A percentile compares a stretch with the other conserved stretches of the same genome.
Conservation (phyloP, 176 grass and related monocot genomes). For the Musa acuminata region DNA sequence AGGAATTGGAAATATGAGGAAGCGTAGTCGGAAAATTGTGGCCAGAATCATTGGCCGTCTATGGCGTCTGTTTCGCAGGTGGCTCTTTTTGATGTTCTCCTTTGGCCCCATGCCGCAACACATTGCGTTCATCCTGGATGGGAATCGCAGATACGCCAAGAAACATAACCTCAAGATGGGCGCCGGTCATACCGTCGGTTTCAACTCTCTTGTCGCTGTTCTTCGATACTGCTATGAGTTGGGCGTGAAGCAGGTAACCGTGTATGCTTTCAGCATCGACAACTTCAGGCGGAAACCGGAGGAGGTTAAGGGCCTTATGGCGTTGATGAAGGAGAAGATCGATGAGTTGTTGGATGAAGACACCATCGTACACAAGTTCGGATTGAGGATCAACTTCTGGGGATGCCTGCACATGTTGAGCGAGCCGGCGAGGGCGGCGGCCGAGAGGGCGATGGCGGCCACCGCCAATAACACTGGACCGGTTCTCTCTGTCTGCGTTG, state of each 20-base stretch:
- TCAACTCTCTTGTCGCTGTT: slow-evolving; percentile 38
- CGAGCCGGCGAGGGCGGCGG: slow-evolving; percentile 39
- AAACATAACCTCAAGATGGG: slow-evolving; percentile 36
- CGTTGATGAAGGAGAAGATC: slow-evolving; percentile 75
- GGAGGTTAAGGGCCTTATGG: slow-evolving; percentile 62
- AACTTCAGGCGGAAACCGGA: slow-evolving; percentile 62
- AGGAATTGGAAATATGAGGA: slow-evolving; percentile 28
- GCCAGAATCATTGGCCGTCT: slow-evolving; percentile 22
- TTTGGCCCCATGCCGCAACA: slow-evolving; percentile 66
- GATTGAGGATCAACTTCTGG: slow-evolving; percentile 71
- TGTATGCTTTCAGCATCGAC: slow-evolving; percentile 89
- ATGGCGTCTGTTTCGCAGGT: slow-evolving; percentile 44
- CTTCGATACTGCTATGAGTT: slow-evolving; percentile 65
- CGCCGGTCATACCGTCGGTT: slow-evolving; percentile 50
- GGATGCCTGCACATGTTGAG: slow-evolving; percentile 49
- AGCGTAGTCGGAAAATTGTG: slow-evolving; percentile 18
- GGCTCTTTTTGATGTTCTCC: slow-evolving; percentile 43
- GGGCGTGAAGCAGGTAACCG: slow-evolving; percentile 49
- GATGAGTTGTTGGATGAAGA: slow-evolving; percentile 43
- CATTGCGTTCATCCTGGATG: slow-evolving; percentile 81
- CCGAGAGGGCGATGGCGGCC: slow-evolving; percentile 43
- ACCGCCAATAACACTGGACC: slow-evolving; percentile 56
- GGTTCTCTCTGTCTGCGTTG: slow-evolving; percentile 63
- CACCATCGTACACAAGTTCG: slow-evolving; percentile 41
- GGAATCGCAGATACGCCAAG: slow-evolving; percentile 80